Evolutionary conservation across 768 basidiomycete genomes (phyloP), one percentile per base, ranked within the genome.

Genomic region (Lentinula raphanica): DNA sequence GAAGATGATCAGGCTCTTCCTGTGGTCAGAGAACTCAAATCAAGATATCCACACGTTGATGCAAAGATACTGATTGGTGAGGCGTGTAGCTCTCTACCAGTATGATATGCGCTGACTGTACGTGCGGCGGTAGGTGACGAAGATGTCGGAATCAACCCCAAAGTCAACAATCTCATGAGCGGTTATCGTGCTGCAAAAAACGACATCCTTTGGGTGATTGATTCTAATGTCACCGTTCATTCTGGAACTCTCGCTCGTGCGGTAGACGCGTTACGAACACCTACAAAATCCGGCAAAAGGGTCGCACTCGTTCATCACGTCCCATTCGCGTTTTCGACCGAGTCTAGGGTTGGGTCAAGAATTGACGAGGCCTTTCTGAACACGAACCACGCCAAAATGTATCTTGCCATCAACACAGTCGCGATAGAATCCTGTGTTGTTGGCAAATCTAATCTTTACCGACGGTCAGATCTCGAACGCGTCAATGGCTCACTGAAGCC

Each of bases 341-440:
- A 88, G 65, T 74, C 79, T 40, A 76, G 76, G 51, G 75, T 94
- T 58, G 97, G 97, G 2, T 86, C 94, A 28, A 78, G 83, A 60
- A 77, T 98, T 27, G 97, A 99, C 73, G 90, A 93, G 60, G 93
- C 92, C 0, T 99, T 96, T 70, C 74, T 99, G 58, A 98, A 98
- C 70, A 96, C 94, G 4, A 98, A 93, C 60, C 97, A 98, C 66
- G 93, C 96, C 25, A 98, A 95, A 73, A 94, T 98, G 90, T 98
- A 98, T 66, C 80, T 98, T 54, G 94, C 94, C 9, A 92, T 98
- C 68, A 95, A 96, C 73, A 82, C 88, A 0, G 74, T 90, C 46
- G 92, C 90, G 11, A 73, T 94, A 42, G 96, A 97, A 56, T 96
- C 94, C 1, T 99, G 97, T 66, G 94, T 98, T 4, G 88, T 97